These are phyloP conservation scores for Chenopodium quinoa DNA, from an alignment of 148 eudicot genomes.

Conservation along the genomic window DNA sequence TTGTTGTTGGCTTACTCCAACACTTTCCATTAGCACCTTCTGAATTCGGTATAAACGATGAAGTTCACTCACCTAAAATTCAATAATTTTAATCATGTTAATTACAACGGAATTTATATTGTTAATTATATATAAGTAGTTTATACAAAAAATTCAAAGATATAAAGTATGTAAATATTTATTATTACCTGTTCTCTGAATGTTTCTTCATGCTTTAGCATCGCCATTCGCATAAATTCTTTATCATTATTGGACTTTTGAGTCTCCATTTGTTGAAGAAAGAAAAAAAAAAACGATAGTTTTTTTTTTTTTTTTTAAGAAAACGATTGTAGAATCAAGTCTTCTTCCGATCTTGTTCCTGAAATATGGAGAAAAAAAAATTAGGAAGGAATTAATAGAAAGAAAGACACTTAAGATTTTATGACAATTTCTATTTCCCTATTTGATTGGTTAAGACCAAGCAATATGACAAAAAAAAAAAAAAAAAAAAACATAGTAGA, in stretches of 20 bases:
- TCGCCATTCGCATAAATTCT: constrained; percentile 76
- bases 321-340: background rate
- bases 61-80: constrained; percentile 74
- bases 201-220: constrained; percentile 87
- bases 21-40: constrained; percentile 66
- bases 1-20: constrained; percentile 22
- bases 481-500: background rate
- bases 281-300: background rate
- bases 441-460: constrained; percentile 13
- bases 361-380: constrained; percentile 10
- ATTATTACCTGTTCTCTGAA: constrained; percentile 75
- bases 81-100: background rate
- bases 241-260: constrained; percentile 53
- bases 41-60: constrained; percentile 79
- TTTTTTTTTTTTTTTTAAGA: fast-evolving
- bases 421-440: constrained; percentile 1
- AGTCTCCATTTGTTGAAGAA: constrained; percentile 48
- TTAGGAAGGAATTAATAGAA: background rate
- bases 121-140: too few relatives aligned
- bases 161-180: background rate
- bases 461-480: background rate
- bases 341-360: constrained; percentile 18
- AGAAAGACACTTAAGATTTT: constrained; percentile 5
- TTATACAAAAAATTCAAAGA: too few relatives aligned
- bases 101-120: too few relatives aligned